Base-by-base conservation (phyloP, 1,284 basidiomycete genomes). In the Boletus semigastroideus region DNA sequence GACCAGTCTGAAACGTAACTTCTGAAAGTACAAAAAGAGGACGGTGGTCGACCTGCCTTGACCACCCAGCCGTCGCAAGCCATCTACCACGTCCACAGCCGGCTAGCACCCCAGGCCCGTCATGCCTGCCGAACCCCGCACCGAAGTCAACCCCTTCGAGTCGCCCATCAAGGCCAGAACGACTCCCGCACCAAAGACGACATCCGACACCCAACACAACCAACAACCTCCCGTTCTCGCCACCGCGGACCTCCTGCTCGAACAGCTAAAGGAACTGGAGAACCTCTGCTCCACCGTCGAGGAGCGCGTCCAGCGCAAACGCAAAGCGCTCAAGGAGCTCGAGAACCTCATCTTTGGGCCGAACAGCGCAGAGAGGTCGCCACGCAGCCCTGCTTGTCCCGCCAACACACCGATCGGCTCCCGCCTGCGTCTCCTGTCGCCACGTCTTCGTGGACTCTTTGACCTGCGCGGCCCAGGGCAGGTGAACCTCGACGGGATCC, bases 381-480 rank as follows among this genome's bases (percentile, higher is more conserved):
- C 59, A 4, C 27, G 44, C 22, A 52, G 50, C 39, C 64, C 60
- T 10, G 49, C 38, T 10, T 66, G 64, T 28, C 62, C 65, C 7
- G 16, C 45, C 42, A 65, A 67, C 42, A 67, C 66, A 2, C 66
- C 66, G 0, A 46, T 51, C 27, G 25, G 37, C 38, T 42, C 60
- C 43, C 60, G 58, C 17, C 28, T 59, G 19, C 46, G 45, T n/a
- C 22, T 46, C 13, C 34, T 54, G 13, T 57, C 66, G 8, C 66
- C 65, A 27, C 65, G 68, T 25, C 66, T 67, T 40, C 65, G 56
- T 11, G 67, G 68, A 13, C 61, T 66, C 47, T 70, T 69, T 33
- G 68, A 67, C 37, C 20, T 66, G 14, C 61, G 30, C 16, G 65
- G 66, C 17, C 65, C 65, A 2, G 63, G 66, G 5, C 56, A 54